These are phyloP conservation scores for Amanita inopinata DNA, from an alignment of 768 basidiomycete species.

Conservation along the genomic window DNA sequence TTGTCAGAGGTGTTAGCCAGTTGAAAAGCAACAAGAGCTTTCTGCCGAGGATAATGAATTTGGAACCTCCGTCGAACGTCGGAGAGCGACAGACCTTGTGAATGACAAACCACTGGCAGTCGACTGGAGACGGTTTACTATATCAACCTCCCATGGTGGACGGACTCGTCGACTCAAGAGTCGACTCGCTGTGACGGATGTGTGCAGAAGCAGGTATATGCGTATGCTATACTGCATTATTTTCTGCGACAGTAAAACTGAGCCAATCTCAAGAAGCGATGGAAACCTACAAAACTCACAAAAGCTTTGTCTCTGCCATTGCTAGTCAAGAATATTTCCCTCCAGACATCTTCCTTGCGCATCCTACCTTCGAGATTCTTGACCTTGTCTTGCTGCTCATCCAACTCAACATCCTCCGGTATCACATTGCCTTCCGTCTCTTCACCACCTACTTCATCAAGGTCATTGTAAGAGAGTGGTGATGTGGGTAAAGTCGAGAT, in stretches of 20 bases:
- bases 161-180: conserved; percentile 37
- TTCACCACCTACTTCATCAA: conserved; percentile 35
- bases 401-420: conserved; percentile 35
- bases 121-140: conserved; percentile 51
- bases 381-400: conserved; percentile 38
- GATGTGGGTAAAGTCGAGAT: background rate
- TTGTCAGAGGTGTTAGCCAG: conserved; percentile 70
- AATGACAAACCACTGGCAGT: conserved; percentile 65
- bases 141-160: conserved; percentile 43
- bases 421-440: conserved; percentile 24
- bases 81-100: conserved; percentile 42
- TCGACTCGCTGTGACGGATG: conserved; percentile 33
- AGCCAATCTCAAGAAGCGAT: background rate
- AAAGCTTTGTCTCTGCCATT: conserved; percentile 80
- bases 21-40: conserved; percentile 78
- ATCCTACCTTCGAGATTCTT: conserved; percentile 38
- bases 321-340: conserved; percentile 69
- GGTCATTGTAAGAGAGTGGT: conserved; percentile 20
- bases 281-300: conserved; percentile 34
- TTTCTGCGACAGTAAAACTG: conserved; percentile 42
- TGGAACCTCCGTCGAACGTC: conserved; percentile 2
- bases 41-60: conserved; percentile 36
- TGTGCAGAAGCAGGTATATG: conserved; percentile 65
- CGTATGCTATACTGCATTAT: conserved; percentile 77
- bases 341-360: conserved; percentile 62